Base-by-base conservation (phyloP, 164 flowering plant species). In the Akebia trifoliata region DNA sequence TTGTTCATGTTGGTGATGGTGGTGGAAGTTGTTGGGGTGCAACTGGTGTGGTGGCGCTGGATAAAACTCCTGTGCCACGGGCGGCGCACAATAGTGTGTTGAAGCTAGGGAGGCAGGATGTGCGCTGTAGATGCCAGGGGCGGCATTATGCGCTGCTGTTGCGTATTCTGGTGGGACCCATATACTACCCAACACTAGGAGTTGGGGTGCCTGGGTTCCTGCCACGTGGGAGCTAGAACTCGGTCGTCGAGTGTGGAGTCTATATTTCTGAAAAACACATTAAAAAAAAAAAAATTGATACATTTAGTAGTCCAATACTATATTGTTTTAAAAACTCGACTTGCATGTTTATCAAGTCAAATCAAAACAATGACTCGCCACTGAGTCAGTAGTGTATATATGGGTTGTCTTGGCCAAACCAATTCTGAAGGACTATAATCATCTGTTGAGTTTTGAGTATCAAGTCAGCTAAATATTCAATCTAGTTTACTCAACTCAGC, bases 81-180 rank as follows among this genome's bases (percentile, higher is more conserved):
- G 58, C 25, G 73, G 69, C 11, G 77, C 48, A 60, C 82, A 74
- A 66, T 77, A 83, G 62, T 81, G 84, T 15, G 84, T 32, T 1
- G 84, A 59, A 4, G 81, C 67, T 17, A 73, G 85, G 37, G 87
- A n/a, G 0, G 74, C 58, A 0, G 80, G 76, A 37, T 75, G 81
- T 3, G 88, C 66, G 28, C 86, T 72, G 64, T 91, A 91, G 43
- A 90, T 68, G 54, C 83, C 56, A 6, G 80, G 63, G 18, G 70
- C 61, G 1, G 76, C 76, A 4, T 63, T 60, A 42, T 78, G 83
- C 8, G 78, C 80, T 2, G 85, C 82, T 0, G 79, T 57, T 45
- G 93, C 89, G 50, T 93, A 93, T 56, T 92, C 98, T 0, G 86
- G 93, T 50, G 95, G 98, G 61, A 92, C 95, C 98, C 98, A 92